phyloP scores from a whole-genome alignment of 192 early-diverging fungal genomes.

The Coemansia sp. region DNA sequence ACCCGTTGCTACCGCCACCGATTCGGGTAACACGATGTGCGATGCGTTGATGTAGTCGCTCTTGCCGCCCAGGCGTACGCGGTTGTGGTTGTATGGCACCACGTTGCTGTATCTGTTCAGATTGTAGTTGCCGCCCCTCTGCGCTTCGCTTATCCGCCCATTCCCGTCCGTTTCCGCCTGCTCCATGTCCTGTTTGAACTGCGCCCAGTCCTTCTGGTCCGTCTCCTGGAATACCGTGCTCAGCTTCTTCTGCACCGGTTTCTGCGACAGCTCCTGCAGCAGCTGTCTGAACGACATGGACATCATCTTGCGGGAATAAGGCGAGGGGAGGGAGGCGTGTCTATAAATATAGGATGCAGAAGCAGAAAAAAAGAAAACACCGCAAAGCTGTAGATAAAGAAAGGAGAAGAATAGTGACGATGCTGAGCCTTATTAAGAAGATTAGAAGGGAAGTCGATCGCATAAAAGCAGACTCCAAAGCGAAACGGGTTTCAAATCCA shows the following conservation, averaged over 20 bases:
- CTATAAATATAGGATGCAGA: too few species aligned
- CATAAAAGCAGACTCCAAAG: too few species aligned
- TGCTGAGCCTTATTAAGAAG: too few species aligned
- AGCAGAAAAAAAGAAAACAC: too few species aligned
- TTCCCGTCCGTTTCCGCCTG: neutral
- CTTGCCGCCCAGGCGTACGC: slow-evolving; percentile 58
- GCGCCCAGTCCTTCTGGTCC: slow-evolving; percentile 21
- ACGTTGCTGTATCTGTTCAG: slow-evolving; percentile 85
- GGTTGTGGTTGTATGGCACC: slow-evolving; percentile 77
- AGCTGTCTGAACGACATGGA: slow-evolving; percentile 41
- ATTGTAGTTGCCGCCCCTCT: slow-evolving; percentile 43
- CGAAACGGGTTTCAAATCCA: too few species aligned
- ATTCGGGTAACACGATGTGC: slow-evolving; percentile 55
- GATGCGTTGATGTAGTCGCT: slow-evolving; percentile 84
- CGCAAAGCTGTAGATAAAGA: too few species aligned
- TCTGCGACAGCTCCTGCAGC: slow-evolving; percentile 28
- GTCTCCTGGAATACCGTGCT: slow-evolving; percentile 17
- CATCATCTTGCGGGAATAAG: slow-evolving; percentile 8
- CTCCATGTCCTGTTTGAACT: slow-evolving; percentile 27
- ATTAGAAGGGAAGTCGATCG: too few species aligned
- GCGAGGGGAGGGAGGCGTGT: too few species aligned
- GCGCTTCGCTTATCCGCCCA: slow-evolving; percentile 26
- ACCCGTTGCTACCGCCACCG: slow-evolving; percentile 22
- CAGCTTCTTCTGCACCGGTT: slow-evolving; percentile 24
- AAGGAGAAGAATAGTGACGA: too few species aligned